phyloP scores from a whole-genome alignment of 306 rosid genomes.

The Macrotyloma uniflorum region DNA sequence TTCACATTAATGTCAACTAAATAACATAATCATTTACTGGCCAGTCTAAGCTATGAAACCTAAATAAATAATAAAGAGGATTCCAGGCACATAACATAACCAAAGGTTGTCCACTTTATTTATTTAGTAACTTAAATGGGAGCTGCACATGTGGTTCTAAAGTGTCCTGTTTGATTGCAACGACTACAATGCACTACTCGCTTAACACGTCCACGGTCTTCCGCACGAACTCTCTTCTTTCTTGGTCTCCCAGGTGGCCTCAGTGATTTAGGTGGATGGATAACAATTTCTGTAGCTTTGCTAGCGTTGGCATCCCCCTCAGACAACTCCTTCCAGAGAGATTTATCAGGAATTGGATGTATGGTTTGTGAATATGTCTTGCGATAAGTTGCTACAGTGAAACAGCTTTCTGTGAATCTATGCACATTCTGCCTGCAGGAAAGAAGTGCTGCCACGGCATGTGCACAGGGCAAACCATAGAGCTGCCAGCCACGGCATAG shows the following conservation, averaged over 20 bases:
- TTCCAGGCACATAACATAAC: not conserved
- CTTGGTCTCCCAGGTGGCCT: constrained; percentile 84
- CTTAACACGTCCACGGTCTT: constrained; percentile 80
- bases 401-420: constrained; percentile 82
- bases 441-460: constrained; percentile 84
- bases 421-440: constrained; percentile 86
- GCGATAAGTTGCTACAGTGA: constrained; percentile 80
- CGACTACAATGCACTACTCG: constrained; percentile 87
- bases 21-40: constrained; percentile 43
- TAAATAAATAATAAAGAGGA: constrained; percentile 22
- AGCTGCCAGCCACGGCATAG: constrained; percentile 87
- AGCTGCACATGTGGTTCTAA: constrained; percentile 84
- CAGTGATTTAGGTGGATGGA: constrained; percentile 76
- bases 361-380: constrained; percentile 84
- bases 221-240: constrained; percentile 79
- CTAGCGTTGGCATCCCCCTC: constrained; percentile 58
- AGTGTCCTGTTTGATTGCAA: constrained; percentile 89
- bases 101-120: not conserved
- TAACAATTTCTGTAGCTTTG: constrained; percentile 48
- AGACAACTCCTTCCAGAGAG: constrained; percentile 68
- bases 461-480: constrained; percentile 83
- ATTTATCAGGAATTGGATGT: constrained; percentile 83
- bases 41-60: constrained; percentile 45
- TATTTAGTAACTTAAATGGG: constrained; percentile 51
- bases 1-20: constrained; percentile 44